Conservation (phyloP, 2,329 filamentous ascomycete species). For the Exophiala aquamarina region DNA sequence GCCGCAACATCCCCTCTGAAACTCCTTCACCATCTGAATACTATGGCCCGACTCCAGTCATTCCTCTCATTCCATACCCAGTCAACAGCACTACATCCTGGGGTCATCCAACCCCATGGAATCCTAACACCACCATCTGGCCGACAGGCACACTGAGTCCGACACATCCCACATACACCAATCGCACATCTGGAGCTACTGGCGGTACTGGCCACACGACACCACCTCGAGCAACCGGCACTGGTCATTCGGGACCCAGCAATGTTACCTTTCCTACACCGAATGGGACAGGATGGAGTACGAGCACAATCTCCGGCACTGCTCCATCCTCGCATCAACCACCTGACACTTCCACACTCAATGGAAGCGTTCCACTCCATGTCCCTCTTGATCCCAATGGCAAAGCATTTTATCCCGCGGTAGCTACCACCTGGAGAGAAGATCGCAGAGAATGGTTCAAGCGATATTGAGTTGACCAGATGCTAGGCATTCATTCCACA, state of each 20-base stretch:
- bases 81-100: conserved; percentile 16
- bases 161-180: conserved; percentile 1
- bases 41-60: conserved; percentile 9
- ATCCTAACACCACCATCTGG: conserved; percentile 11
- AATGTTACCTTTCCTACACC: not conserved
- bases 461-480: not conserved
- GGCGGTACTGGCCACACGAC: not conserved
- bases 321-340: not conserved
- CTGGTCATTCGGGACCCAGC: not conserved
- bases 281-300: not conserved
- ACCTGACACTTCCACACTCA: not conserved
- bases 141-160: not conserved
- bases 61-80: conserved; percentile 7
- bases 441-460: not conserved
- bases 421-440: not conserved
- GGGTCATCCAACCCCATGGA: conserved; percentile 11
- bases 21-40: conserved; percentile 10
- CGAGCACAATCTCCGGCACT: not conserved
- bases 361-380: not conserved
- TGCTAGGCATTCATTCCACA: no score
- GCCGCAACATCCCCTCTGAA: conserved; percentile 13
- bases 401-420: conserved; percentile 1
- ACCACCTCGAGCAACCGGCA: not conserved
- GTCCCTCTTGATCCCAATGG: not conserved
- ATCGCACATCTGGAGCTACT: conserved; percentile 1